These are phyloP conservation scores for Viola pubescens DNA, from an alignment of 441 rosid genomes.

Conservation along the genomic window DNA sequence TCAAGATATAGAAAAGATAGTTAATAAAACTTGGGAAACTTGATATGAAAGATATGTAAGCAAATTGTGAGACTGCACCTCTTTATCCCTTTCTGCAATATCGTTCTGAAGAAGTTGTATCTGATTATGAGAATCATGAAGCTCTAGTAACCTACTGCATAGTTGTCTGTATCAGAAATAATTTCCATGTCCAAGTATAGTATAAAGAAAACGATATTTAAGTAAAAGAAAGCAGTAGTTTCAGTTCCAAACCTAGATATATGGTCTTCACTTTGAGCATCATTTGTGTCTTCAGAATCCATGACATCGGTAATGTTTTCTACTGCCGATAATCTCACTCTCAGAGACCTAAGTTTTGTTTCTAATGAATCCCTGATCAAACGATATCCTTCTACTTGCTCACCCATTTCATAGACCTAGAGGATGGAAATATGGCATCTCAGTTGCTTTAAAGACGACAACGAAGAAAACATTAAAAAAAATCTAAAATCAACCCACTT, in stretches of 20 bases:
- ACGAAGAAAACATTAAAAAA: background rate
- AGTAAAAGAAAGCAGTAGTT: conserved; percentile 15
- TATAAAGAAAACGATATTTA: conserved; percentile 19
- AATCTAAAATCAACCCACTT: background rate
- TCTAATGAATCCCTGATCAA: conserved; percentile 64
- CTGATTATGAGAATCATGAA: conserved; percentile 40
- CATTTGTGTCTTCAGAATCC: conserved; percentile 29
- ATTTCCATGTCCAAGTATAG: conserved; percentile 12
- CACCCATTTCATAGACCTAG: conserved; percentile 85
- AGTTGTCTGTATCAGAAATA: conserved; percentile 31
- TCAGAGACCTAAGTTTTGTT: conserved; percentile 63
- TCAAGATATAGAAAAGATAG: conserved; percentile 21
- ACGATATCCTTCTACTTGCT: conserved; percentile 73
- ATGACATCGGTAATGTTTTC: conserved; percentile 47
- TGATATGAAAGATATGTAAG: background rate
- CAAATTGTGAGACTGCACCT: conserved; percentile 38
- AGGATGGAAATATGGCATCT: conserved; percentile 18
- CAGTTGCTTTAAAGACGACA: background rate
- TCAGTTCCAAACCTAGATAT: conserved; percentile 34
- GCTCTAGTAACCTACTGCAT: conserved; percentile 36
- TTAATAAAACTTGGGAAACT: conserved; percentile 1
- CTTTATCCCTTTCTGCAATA: conserved; percentile 51
- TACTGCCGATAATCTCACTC: conserved; percentile 54
- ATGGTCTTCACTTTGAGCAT: conserved; percentile 34
- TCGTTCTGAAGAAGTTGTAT: conserved; percentile 51